Percentiles rank a stretch among this genome's conserved stretches.
phyloP scores from a whole-genome alignment of 345 rosid genomes.

The Trapa incisa region DNA sequence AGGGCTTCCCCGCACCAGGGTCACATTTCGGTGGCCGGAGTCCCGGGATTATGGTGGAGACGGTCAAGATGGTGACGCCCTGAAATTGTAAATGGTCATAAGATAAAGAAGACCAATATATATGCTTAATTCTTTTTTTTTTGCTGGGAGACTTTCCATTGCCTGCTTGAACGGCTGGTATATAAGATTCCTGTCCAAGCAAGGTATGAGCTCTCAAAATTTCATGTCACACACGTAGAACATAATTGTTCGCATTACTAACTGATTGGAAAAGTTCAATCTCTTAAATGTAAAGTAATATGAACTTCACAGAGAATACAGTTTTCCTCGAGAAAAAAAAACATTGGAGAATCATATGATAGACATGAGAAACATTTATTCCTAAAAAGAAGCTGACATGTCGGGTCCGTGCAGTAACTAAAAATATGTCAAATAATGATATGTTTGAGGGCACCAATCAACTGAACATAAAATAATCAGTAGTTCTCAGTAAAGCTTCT shows the following conservation, averaged over 20 bases:
- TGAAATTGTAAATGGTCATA: too few relatives aligned
- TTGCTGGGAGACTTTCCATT: too few relatives aligned
- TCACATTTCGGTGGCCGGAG: too few relatives aligned
- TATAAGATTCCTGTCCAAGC: slow-evolving; percentile 72
- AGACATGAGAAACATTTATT: not conserved
- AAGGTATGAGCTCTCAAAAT: slow-evolving; percentile 81
- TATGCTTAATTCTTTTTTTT: too few relatives aligned
- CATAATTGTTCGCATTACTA: not conserved
- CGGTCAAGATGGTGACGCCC: too few relatives aligned
- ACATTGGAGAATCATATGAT: not conserved
- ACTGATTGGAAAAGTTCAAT: not conserved
- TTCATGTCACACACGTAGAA: slow-evolving; percentile 49
- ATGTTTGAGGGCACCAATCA: not conserved
- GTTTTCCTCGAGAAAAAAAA: not conserved
- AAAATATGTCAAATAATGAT: not conserved
- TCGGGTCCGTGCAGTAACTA: not conserved
- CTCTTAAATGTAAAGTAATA: not conserved
- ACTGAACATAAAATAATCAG: not conserved
- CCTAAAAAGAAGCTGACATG: too few relatives aligned
- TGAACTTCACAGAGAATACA: not conserved
- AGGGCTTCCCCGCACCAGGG: too few relatives aligned
- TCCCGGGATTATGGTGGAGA: too few relatives aligned
- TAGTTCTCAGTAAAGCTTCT: not conserved
- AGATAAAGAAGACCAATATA: too few relatives aligned
- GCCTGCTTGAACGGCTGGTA: too few relatives aligned